Percentiles rank a stretch among this genome's conserved stretches.
Conservation (phyloP, 805 yeast genomes). For the Pichia eremophila region DNA sequence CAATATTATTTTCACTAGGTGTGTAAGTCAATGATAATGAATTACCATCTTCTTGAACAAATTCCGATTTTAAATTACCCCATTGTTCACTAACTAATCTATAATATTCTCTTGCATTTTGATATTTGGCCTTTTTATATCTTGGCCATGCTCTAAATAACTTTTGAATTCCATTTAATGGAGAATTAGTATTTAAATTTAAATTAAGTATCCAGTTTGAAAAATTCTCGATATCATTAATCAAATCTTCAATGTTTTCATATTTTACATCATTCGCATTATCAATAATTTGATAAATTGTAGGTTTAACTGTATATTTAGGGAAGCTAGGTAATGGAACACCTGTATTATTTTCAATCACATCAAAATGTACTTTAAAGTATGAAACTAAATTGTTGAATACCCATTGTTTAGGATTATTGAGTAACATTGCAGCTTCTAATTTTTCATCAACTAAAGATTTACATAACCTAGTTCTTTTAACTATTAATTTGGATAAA, state of each 20-base stretch:
- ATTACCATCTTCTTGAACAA: not conserved
- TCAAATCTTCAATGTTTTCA: slow-evolving; percentile 19
- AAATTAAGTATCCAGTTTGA: slow-evolving; percentile 11
- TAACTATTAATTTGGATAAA: slow-evolving; percentile 20
- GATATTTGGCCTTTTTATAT: slow-evolving; percentile 5
- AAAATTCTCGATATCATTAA: slow-evolving; percentile 26
- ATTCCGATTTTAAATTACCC: not conserved
- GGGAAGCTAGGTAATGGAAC: slow-evolving; percentile 1
- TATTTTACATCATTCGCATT: slow-evolving; percentile 23
- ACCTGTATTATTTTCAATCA: not conserved
- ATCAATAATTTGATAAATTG: slow-evolving; percentile 19
- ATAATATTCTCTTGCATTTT: slow-evolving; percentile 2
- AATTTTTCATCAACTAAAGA: slow-evolving; percentile 2
- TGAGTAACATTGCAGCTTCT: not conserved
- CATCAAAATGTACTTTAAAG: slow-evolving; percentile 1
- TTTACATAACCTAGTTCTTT: not conserved
- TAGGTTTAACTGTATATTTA: slow-evolving; percentile 9
- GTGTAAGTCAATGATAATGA: not conserved
- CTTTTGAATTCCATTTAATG: slow-evolving; percentile 1
- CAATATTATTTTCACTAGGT: not conserved
- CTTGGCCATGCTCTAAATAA: slow-evolving; percentile 5
- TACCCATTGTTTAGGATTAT: slow-evolving; percentile 6
- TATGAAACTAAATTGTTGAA: slow-evolving; percentile 1
- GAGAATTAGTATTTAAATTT: not conserved
- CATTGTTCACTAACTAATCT: not conserved